Evolutionary conservation across 2,329 filamentous ascomycete species (phyloP).

Genomic region (Annulohypoxylon truncatum): DNA sequence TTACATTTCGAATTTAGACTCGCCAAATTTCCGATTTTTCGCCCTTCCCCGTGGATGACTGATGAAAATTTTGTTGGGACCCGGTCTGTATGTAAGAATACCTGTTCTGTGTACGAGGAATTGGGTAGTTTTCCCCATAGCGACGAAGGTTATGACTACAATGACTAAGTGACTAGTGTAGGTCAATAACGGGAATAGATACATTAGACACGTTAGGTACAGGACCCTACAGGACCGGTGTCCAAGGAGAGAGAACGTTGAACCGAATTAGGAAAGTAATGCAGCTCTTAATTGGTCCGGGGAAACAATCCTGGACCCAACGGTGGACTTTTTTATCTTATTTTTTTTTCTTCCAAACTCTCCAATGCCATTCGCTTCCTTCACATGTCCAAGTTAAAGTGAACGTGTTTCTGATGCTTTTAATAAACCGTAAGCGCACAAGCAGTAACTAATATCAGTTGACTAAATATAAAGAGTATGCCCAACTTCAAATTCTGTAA

Average conservation of each 20-base stretch:
- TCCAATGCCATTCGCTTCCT: not conserved
- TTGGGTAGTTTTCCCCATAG: not conserved
- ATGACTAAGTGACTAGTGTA: no score
- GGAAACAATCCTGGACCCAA: slow-evolving; percentile 14
- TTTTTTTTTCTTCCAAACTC: not conserved
- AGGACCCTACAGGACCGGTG: not conserved
- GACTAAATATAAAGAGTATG: slow-evolving; percentile 2
- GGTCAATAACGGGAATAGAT: slow-evolving; percentile 4
- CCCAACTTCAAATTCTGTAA: not conserved
- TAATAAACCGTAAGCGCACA: slow-evolving; percentile 15
- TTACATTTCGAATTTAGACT: slow-evolving; percentile 26
- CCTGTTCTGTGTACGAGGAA: slow-evolving; percentile 1
- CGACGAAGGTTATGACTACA: slow-evolving; percentile 6
- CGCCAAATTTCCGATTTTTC: slow-evolving; percentile 37
- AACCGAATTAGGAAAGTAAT: slow-evolving; percentile 29
- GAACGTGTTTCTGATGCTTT: not conserved
- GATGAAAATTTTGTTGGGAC: slow-evolving; percentile 41
- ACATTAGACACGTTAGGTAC: slow-evolving; percentile 1
- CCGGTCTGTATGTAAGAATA: slow-evolving; percentile 27
- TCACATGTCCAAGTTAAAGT: slow-evolving; percentile 17
- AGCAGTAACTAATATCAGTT: slow-evolving; percentile 11
- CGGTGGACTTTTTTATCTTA: slow-evolving; percentile 9
- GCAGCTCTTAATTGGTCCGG: slow-evolving; percentile 29
- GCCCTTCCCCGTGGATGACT: slow-evolving; percentile 22
- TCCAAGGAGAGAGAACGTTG: slow-evolving; percentile 13